phyloP scores from a whole-genome alignment of 352 stramenopile genomes.

The Pythium guiyangense region DNA sequence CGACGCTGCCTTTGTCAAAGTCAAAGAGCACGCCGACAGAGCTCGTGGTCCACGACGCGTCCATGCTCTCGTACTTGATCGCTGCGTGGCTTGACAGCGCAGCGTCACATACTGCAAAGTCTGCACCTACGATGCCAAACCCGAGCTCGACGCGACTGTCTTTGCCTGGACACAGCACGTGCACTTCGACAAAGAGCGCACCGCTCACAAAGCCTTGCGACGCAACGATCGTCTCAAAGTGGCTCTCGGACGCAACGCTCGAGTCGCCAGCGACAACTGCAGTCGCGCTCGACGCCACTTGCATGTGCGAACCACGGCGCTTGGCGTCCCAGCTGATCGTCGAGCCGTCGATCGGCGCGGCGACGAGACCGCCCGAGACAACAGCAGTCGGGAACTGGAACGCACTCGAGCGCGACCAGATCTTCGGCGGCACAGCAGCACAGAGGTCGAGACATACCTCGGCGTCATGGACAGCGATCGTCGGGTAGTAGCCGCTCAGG shows the following conservation, averaged over 20 bases:
- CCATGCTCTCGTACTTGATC: slow-evolving; percentile 29
- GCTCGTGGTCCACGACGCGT: slow-evolving; percentile 29
- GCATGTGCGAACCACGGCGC: slow-evolving; percentile 42
- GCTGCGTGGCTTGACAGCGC: slow-evolving; percentile 23
- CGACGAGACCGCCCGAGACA: slow-evolving; percentile 62
- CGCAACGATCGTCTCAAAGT: slow-evolving; percentile 52
- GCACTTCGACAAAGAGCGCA: slow-evolving; percentile 54
- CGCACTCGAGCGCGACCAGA: slow-evolving; percentile 42
- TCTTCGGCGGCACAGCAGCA: slow-evolving; percentile 45
- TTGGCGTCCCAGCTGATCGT: slow-evolving; percentile 63
- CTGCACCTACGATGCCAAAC: slow-evolving; percentile 46
- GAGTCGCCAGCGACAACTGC: slow-evolving; percentile 54
- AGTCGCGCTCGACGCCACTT: slow-evolving; percentile 42
- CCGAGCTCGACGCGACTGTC: slow-evolving; percentile 36
- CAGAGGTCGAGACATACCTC: slow-evolving; percentile 67
- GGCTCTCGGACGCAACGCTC: slow-evolving; percentile 24
- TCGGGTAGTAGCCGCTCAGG: slow-evolving; percentile 37
- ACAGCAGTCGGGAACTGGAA: slow-evolving; percentile 57
- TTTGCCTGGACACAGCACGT: slow-evolving; percentile 45
- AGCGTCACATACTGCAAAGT: slow-evolving; percentile 26
- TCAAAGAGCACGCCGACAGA: slow-evolving; percentile 78
- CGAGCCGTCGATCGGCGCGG: slow-evolving; percentile 50
- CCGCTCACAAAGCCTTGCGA: slow-evolving; percentile 49
- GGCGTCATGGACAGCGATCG: slow-evolving; percentile 50
- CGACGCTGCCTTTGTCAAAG: slow-evolving; percentile 55